Percentiles rank a stretch among this genome's conserved stretches.
These are phyloP conservation scores for Stemphylium lycopersici DNA, from an alignment of 2,329 filamentous ascomycete species.

Conservation along the genomic window DNA sequence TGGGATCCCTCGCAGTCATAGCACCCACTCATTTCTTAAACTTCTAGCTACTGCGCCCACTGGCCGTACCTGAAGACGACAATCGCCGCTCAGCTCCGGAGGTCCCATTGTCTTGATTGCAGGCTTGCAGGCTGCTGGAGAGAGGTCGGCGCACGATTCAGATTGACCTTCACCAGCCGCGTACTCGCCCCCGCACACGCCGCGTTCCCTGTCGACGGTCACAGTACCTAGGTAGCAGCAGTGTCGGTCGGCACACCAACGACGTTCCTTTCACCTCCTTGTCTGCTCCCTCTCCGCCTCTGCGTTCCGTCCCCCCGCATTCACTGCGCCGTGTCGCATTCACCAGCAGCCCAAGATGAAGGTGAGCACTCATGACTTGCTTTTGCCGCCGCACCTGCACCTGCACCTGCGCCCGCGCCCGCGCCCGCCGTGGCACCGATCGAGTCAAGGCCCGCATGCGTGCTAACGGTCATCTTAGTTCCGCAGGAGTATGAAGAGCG, in stretches of 20 bases:
- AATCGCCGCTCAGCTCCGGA: not conserved
- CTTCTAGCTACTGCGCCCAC: conserved; percentile 8
- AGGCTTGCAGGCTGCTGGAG: not conserved
- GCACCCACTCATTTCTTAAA: conserved; percentile 13
- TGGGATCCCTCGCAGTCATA: conserved; percentile 13
- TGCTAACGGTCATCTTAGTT: conserved; percentile 55
- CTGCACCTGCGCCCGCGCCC: conserved; percentile 10
- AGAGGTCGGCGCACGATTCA: conserved; percentile 5
- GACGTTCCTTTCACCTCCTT: conserved; percentile 5
- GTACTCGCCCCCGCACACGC: conserved; percentile 16
- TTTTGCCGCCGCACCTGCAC: conserved; percentile 11
- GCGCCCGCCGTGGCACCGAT: not conserved
- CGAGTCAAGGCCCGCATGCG: conserved; percentile 29
- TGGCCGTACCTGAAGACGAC: conserved; percentile 10
- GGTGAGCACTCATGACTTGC: conserved; percentile 15
- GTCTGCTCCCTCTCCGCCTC: conserved; percentile 11
- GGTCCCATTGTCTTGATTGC: not conserved
- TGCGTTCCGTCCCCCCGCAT: conserved; percentile 15
- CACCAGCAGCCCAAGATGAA: conserved; percentile 21
- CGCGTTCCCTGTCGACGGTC: conserved; percentile 13
- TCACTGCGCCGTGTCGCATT: conserved; percentile 12
- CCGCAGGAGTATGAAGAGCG: conserved; percentile 87
- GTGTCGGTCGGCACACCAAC: not conserved
- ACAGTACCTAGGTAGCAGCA: not conserved
- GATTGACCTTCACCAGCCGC: conserved; percentile 8